Evolutionary conservation across 2,329 filamentous ascomycete species (phyloP).

Genomic region (Fusarium brachygibbosum): DNA sequence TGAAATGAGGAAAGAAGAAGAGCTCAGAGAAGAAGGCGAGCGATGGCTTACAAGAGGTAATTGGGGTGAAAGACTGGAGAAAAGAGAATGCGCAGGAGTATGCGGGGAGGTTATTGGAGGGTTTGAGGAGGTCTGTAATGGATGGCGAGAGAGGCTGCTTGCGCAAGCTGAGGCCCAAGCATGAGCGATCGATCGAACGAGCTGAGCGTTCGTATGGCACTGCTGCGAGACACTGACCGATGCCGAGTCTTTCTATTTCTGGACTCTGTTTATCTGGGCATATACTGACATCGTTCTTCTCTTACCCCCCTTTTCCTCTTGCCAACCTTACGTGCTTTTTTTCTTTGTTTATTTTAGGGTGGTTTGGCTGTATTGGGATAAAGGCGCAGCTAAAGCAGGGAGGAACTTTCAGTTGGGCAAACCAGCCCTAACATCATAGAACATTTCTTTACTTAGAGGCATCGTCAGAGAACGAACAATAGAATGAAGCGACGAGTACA

Average conservation of each 20-base stretch:
- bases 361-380: slow-evolving; percentile 33
- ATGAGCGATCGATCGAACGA: slow-evolving; percentile 31
- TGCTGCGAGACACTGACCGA: slow-evolving; percentile 33
- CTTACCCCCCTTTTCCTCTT: slow-evolving; percentile 9
- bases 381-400: slow-evolving; percentile 39
- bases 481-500: slow-evolving; percentile 44
- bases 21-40: slow-evolving; percentile 84
- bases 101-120: slow-evolving; percentile 91
- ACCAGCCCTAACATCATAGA: slow-evolving; percentile 40
- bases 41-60: slow-evolving; percentile 84
- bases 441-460: slow-evolving; percentile 39
- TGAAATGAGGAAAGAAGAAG: slow-evolving; percentile 86
- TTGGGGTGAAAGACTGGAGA: slow-evolving; percentile 82
- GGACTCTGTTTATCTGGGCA: slow-evolving; percentile 19
- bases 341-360: slow-evolving; percentile 31
- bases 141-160: slow-evolving; percentile 82
- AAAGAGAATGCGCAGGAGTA: slow-evolving; percentile 84
- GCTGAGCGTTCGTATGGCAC: slow-evolving; percentile 16
- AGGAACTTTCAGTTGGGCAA: slow-evolving; percentile 28
- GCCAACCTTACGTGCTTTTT: slow-evolving; percentile 19
- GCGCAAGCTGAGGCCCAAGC: slow-evolving; percentile 69
- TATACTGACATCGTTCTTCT: slow-evolving; percentile 19
- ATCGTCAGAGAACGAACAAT: slow-evolving; percentile 38
- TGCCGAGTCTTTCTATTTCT: slow-evolving; percentile 17
- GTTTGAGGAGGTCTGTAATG: slow-evolving; percentile 90